Base-by-base conservation (phyloP, 2,329 filamentous ascomycete species). In the Westerdykella sp. region DNA sequence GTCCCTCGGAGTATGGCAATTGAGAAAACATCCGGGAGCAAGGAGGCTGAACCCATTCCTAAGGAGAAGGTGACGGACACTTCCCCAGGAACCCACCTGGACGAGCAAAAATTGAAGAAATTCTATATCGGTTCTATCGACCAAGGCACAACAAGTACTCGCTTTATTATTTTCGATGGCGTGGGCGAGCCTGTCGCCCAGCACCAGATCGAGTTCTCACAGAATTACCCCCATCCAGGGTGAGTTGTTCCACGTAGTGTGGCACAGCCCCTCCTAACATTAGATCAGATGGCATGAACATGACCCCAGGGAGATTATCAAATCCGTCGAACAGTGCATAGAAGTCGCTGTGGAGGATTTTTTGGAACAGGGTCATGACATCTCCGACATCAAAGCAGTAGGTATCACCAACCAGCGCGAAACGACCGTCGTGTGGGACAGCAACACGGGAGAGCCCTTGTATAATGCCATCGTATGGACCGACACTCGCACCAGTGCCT, bases 401-500 rank as follows among this genome's bases (percentile, higher is more conserved):
- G 89, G 89, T 44, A 85, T 95, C 63, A 94, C 88, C 46, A 94
- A 90, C 69, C 88, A 95, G 72, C 82, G 89, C 62, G 89, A 95
- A 68, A 95, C 89, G 1, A 87, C 84, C 1, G 74, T 95, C 1
- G 82, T 89, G 21, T 95, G 88, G 88, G 87, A 95, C 65, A 79
- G 75, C 56, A 76, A 78, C 53, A 93, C 86, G 1, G 89, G 89
- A 50, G 78, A 93, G 64, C 81, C 87, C 4, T 72, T 95, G 13
- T 78, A 87, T 70, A 89, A 91, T 59, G 88, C 88, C 45, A 84
- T 95, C 47, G 89, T 88, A 36, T 95, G 89, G 88, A 85, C 88
- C 23, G 89, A 95, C 62, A 95, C 88, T 23, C 78, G 89, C 41
- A 91, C 87, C 41, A 78, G 80, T 51, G 76, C 77, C 38, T 71